Evolutionary conservation across 2,329 filamentous ascomycete genomes (phyloP).

Genomic region (Chaetomium sp.): DNA sequence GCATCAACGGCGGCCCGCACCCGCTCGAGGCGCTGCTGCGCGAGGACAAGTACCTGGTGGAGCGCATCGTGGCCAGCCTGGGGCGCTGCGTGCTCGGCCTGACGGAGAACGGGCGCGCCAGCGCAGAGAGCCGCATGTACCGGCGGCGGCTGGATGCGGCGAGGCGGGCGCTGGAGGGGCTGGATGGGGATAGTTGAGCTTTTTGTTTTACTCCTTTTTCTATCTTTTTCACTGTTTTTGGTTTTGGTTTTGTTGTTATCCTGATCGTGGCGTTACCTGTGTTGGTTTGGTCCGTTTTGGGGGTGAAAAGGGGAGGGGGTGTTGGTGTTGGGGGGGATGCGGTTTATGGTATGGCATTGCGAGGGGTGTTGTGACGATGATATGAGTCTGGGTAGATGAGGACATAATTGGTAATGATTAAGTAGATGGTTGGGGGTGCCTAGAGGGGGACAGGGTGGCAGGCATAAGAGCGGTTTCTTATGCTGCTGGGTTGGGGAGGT

Average conservation of each 20-base stretch:
- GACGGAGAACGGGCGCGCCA: conserved; percentile 56
- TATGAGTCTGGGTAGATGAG: background rate
- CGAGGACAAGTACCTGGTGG: conserved; percentile 63
- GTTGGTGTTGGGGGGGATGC: background rate
- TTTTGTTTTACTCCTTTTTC: background rate
- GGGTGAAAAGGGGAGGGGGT: background rate
- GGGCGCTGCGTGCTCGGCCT: conserved; percentile 63
- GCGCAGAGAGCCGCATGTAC: conserved; percentile 64
- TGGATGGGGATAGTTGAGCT: conserved; percentile 43
- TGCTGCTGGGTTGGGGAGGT: background rate
- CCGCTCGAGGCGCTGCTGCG: conserved; percentile 52
- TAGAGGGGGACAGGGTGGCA: background rate
- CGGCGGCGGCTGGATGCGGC: conserved; percentile 75
- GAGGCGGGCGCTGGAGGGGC: conserved; percentile 70
- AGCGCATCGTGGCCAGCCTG: conserved; percentile 60
- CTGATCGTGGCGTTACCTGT: background rate
- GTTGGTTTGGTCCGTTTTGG: background rate
- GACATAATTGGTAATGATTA: conserved; percentile 19
- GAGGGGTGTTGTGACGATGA: background rate
- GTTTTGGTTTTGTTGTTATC: background rate
- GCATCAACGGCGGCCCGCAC: conserved; percentile 34
- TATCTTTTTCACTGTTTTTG: background rate
- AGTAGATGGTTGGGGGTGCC: too few species aligned
- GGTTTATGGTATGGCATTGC: conserved; percentile 3
- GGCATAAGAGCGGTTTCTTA: background rate